Evolutionary conservation across 805 yeast genomes (phyloP).

Genomic region (Kockiozyma suomiensis): DNA sequence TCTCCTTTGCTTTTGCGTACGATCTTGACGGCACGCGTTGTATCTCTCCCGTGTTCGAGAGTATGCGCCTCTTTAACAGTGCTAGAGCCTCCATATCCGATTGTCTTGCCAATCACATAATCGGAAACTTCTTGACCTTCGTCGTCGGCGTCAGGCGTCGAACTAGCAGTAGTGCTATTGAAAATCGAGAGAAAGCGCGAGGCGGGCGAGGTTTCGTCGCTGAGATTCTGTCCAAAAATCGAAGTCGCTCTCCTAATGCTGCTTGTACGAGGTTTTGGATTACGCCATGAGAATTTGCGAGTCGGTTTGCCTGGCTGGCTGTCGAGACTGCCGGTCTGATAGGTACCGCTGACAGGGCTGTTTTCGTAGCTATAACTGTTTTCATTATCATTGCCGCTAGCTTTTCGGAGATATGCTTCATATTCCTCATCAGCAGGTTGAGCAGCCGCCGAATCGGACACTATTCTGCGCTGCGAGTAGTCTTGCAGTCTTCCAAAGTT

Average conservation of each 20-base stretch:
- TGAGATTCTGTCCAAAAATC: conserved; percentile 3
- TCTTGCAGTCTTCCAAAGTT: background rate
- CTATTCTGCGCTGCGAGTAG: background rate
- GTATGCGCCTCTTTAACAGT: conserved; percentile 68
- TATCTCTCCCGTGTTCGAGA: conserved; percentile 37
- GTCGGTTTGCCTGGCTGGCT: conserved; percentile 1
- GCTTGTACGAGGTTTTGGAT: conserved; percentile 24
- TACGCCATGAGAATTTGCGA: conserved; percentile 30
- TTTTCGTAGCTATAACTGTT: background rate
- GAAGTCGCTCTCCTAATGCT: conserved; percentile 24
- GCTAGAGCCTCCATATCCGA: conserved; percentile 93
- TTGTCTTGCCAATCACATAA: conserved; percentile 64
- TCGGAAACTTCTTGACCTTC: conserved; percentile 69
- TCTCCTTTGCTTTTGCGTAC: conserved; percentile 44
- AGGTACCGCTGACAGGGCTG: background rate
- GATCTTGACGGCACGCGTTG: conserved; percentile 60
- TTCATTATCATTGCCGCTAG: background rate
- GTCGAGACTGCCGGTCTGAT: background rate
- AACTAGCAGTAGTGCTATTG: background rate
- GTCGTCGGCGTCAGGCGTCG: conserved; percentile 49
- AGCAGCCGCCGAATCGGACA: conserved; percentile 5
- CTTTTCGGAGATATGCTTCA: background rate
- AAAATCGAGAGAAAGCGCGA: conserved; percentile 24
- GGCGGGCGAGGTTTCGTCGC: conserved; percentile 27
- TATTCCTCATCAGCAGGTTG: background rate